These are phyloP conservation scores for Dothistroma septosporum DNA, from an alignment of 2,329 filamentous ascomycete species.

Conservation along the genomic window DNA sequence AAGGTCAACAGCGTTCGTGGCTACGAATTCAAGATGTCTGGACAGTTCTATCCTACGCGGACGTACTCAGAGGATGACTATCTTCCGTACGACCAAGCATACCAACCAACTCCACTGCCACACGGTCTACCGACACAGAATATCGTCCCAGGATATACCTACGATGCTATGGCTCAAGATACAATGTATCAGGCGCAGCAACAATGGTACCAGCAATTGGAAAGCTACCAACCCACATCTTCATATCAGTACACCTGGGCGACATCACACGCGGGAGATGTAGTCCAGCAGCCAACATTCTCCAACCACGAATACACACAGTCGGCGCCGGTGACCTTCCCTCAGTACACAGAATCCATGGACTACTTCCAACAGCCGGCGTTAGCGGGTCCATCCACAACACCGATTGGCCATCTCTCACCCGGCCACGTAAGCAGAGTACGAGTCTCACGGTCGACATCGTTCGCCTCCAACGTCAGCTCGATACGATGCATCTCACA, in stretches of 20 bases:
- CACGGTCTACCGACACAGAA: not conserved
- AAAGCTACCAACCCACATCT: slow-evolving; percentile 5
- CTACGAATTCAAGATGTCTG: slow-evolving; percentile 17
- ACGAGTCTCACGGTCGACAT: slow-evolving; percentile 24
- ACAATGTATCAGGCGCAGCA: not conserved
- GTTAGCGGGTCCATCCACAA: slow-evolving; percentile 11
- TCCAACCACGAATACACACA: slow-evolving; percentile 11
- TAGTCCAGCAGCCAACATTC: slow-evolving; percentile 11
- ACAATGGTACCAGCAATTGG: slow-evolving; percentile 11
- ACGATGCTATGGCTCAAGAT: not conserved
- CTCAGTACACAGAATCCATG: slow-evolving; percentile 16
- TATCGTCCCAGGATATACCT: not conserved
- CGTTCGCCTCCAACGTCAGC: slow-evolving; percentile 30
- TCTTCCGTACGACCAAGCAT: not conserved
- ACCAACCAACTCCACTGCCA: not conserved
- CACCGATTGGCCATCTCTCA: slow-evolving; percentile 19
- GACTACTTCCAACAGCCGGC: slow-evolving; percentile 5
- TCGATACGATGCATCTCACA: slow-evolving; percentile 21
- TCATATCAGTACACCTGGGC: not conserved
- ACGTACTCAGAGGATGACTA: not conserved
- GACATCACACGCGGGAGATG: slow-evolving; percentile 6
- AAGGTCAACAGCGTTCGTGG: not conserved
- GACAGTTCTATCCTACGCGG: slow-evolving; percentile 17
- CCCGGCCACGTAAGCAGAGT: slow-evolving; percentile 15
- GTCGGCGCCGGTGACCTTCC: slow-evolving; percentile 6